Conservation (phyloP, 2,329 filamentous ascomycete species). For the Geosmithia morbida region DNA sequence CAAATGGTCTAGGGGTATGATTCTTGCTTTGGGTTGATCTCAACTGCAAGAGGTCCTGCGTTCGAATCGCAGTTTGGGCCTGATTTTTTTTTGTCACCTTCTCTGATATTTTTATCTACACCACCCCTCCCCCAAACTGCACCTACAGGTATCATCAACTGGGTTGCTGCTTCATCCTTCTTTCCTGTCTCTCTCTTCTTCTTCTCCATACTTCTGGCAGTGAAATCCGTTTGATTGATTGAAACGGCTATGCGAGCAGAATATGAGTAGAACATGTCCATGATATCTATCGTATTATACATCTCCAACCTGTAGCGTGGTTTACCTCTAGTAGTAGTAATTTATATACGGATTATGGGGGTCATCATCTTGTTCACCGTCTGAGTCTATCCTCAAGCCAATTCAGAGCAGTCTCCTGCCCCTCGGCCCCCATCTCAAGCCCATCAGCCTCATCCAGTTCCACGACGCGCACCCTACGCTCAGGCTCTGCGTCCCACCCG, state of each 20-base stretch:
- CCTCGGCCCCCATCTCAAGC: conserved; percentile 12
- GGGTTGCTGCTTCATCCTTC: too few species aligned
- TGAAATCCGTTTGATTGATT: too few species aligned
- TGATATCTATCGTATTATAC: too few species aligned
- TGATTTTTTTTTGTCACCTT: conserved; percentile 5
- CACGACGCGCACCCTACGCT: conserved; percentile 20
- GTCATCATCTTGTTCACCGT: not conserved
- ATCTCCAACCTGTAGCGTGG: too few species aligned
- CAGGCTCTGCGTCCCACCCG: conserved; percentile 16
- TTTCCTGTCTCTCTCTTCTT: too few species aligned
- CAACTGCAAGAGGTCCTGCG: conserved; percentile 17
- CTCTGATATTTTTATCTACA: not conserved
- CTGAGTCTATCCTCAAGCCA: conserved; percentile 13
- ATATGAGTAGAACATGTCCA: too few species aligned
- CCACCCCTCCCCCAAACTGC: too few species aligned
- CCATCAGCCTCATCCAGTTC: conserved; percentile 18
- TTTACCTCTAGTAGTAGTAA: too few species aligned
- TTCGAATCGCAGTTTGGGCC: conserved; percentile 15
- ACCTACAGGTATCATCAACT: too few species aligned
- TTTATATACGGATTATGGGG: too few species aligned
- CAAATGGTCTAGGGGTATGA: conserved; percentile 19
- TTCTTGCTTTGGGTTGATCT: conserved; percentile 15
- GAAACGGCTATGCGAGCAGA: too few species aligned
- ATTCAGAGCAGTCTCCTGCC: conserved; percentile 9
- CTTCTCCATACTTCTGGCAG: too few species aligned